phyloP scores from a whole-genome alignment of 75 land plant genomes.

The Cryptomeria japonica region DNA sequence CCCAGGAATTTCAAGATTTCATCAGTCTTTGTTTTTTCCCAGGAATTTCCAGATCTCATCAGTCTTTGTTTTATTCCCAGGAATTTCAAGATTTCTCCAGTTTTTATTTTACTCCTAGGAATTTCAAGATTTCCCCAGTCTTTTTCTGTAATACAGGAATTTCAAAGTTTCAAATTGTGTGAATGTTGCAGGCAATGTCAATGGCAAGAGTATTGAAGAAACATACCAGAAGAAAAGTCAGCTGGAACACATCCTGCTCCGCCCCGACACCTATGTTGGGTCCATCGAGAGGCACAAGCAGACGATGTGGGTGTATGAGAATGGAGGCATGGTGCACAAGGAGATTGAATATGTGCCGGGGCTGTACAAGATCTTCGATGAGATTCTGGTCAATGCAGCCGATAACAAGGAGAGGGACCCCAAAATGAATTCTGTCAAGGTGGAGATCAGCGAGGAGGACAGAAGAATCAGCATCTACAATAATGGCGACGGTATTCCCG shows the following conservation, averaged over 20 bases:
- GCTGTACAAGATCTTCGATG: slow-evolving; percentile 99
- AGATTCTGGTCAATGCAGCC: slow-evolving; percentile 97
- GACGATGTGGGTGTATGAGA: slow-evolving; percentile 83
- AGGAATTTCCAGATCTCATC: no score
- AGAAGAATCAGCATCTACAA: slow-evolving; percentile 84
- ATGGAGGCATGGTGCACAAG: slow-evolving; percentile 58
- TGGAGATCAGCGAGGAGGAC: slow-evolving; percentile 63
- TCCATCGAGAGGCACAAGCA: slow-evolving; percentile 96
- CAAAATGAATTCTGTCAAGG: slow-evolving; percentile 81
- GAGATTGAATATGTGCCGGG: slow-evolving; percentile 81
- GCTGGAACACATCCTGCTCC: slow-evolving; percentile 96
- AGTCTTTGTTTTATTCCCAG: no score
- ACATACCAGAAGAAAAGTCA: slow-evolving; percentile 97
- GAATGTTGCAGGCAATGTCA: slow-evolving; percentile 1
- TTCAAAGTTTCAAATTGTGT: neutral
- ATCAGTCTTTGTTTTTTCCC: no score
- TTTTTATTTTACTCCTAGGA: no score
- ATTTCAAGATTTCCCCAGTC: no score
- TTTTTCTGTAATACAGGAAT: no score
- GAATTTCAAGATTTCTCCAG: no score
- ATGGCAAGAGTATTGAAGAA: slow-evolving; percentile 83
- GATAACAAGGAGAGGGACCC: slow-evolving; percentile 97
- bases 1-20: no score
- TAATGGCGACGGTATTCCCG: slow-evolving; percentile 95
- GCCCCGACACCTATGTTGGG: slow-evolving; percentile 97